Conservation (phyloP, 2,329 filamentous ascomycete species). For the Penicillium sp. region DNA sequence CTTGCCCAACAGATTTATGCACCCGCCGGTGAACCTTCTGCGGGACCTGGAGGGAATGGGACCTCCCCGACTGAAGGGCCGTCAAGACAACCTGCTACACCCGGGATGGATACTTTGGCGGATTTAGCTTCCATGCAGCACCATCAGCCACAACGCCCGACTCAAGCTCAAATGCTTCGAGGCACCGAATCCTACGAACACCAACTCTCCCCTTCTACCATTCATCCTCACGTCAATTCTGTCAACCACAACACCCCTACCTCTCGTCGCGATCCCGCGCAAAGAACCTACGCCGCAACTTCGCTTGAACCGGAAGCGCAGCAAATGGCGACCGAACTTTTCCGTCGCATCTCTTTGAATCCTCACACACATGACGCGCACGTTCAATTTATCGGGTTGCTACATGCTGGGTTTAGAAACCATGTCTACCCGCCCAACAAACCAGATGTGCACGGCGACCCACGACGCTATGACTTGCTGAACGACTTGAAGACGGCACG, state of each 20-base stretch:
- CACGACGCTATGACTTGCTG: constrained; percentile 48
- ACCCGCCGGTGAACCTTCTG: constrained; percentile 41
- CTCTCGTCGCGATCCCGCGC: constrained; percentile 40
- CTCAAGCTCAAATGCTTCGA: constrained; percentile 37
- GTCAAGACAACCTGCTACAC: constrained; percentile 45
- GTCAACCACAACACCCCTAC: constrained; percentile 41
- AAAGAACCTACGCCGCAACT: constrained; percentile 43
- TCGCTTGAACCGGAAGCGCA: constrained; percentile 46
- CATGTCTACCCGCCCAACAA: constrained; percentile 49
- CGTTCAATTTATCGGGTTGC: constrained; percentile 47
- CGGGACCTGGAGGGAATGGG: constrained; percentile 33
- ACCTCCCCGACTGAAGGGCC: constrained; percentile 38
- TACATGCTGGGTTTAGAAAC: constrained; percentile 50
- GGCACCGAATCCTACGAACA: constrained; percentile 45
- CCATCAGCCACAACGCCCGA: constrained; percentile 45
- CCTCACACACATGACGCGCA: constrained; percentile 51
- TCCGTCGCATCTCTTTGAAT: constrained; percentile 46
- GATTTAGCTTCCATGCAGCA: constrained; percentile 51
- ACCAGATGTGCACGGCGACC: constrained; percentile 47
- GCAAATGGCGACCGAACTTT: constrained; percentile 42
- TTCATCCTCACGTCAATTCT: constrained; percentile 41
- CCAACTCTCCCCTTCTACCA: constrained; percentile 46
- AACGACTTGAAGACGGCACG: constrained; percentile 51
- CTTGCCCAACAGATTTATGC: constrained; percentile 46
- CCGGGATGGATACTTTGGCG: constrained; percentile 52